phyloP scores from a whole-genome alignment of 371 early-diverging fungal species.

The Paramicrosporidium saccamoebae region DNA sequence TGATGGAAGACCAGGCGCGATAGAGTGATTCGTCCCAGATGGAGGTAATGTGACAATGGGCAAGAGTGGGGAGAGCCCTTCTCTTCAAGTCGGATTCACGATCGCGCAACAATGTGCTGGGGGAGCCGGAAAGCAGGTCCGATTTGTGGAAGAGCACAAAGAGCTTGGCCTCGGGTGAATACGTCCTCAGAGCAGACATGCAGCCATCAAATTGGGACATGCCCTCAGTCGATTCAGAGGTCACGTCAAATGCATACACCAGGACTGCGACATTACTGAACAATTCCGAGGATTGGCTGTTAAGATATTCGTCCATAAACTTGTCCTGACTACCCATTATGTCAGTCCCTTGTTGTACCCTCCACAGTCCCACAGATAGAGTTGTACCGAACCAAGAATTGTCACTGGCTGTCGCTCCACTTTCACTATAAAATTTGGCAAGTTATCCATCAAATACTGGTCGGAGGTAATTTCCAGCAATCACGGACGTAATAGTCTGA shows the following conservation, averaged over 20 bases:
- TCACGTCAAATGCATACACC: slow-evolving; percentile 85
- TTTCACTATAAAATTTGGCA: slow-evolving; percentile 21
- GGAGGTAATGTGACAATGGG: slow-evolving; percentile 21
- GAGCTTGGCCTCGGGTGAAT: slow-evolving; percentile 58
- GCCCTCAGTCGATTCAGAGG: slow-evolving; percentile 57
- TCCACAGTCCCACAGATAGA: slow-evolving; percentile 85
- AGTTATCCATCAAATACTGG: slow-evolving; percentile 15
- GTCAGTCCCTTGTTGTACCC: slow-evolving; percentile 11
- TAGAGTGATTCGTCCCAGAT: slow-evolving; percentile 88
- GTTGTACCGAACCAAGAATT: slow-evolving; percentile 63
- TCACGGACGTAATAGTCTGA: slow-evolving; percentile 80
- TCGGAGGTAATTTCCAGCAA: slow-evolving; percentile 71
- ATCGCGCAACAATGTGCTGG: not conserved
- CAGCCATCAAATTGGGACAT: slow-evolving; percentile 74
- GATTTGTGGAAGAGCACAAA: slow-evolving; percentile 85
- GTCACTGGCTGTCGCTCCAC: slow-evolving; percentile 82
- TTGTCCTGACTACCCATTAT: slow-evolving; percentile 32
- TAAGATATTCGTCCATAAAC: slow-evolving; percentile 84
- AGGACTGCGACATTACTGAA: slow-evolving; percentile 89
- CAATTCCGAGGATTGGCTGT: slow-evolving; percentile 59
- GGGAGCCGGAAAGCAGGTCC: slow-evolving; percentile 25
- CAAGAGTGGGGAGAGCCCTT: not conserved
- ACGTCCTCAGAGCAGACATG: slow-evolving; percentile 35
- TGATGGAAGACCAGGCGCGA: slow-evolving; percentile 83
- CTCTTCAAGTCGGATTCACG: not conserved